Evolutionary conservation across 768 basidiomycete species (phyloP).

Genomic region (Termitomyces titanicus): DNA sequence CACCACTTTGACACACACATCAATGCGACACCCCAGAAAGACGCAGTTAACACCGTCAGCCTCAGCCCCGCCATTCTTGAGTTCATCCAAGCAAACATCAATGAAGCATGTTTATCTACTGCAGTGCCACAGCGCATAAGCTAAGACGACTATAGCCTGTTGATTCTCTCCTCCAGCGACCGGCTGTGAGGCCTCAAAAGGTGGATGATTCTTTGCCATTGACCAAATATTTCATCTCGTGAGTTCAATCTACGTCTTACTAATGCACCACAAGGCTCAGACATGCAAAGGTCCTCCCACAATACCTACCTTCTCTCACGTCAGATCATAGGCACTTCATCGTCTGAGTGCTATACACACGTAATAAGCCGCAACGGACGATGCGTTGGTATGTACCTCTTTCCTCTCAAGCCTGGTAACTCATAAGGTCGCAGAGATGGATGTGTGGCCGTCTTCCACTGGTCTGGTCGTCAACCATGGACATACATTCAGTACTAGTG

Average conservation of each 20-base stretch:
- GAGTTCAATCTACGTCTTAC: too few relatives aligned
- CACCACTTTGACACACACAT: slow-evolving; percentile 29
- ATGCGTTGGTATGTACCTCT: slow-evolving; percentile 41
- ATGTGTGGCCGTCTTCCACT: slow-evolving; percentile 57
- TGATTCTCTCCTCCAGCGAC: slow-evolving; percentile 32
- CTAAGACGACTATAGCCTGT: slow-evolving; percentile 21
- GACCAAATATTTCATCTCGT: too few relatives aligned
- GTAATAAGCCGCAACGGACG: slow-evolving; percentile 47
- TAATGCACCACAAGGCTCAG: too few relatives aligned
- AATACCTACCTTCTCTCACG: too few relatives aligned
- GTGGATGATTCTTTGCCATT: slow-evolving; percentile 45
- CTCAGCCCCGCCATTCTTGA: slow-evolving; percentile 36
- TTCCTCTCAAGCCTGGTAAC: too few relatives aligned
- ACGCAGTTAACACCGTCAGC: slow-evolving; percentile 15
- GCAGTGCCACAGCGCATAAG: slow-evolving; percentile 12
- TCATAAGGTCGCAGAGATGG: slow-evolving; percentile 41
- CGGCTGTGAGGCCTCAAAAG: slow-evolving; percentile 29
- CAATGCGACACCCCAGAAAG: slow-evolving; percentile 25
- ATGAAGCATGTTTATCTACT: slow-evolving; percentile 25
- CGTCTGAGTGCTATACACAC: slow-evolving; percentile 50
- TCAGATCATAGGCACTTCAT: slow-evolving; percentile 45
- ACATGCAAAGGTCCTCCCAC: too few relatives aligned
- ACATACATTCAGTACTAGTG: too few relatives aligned
- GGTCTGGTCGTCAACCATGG: slow-evolving; percentile 62
- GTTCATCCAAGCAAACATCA: slow-evolving; percentile 25